phyloP scores from a whole-genome alignment of 164 flowering plant genomes.

The Malania oleifera region DNA sequence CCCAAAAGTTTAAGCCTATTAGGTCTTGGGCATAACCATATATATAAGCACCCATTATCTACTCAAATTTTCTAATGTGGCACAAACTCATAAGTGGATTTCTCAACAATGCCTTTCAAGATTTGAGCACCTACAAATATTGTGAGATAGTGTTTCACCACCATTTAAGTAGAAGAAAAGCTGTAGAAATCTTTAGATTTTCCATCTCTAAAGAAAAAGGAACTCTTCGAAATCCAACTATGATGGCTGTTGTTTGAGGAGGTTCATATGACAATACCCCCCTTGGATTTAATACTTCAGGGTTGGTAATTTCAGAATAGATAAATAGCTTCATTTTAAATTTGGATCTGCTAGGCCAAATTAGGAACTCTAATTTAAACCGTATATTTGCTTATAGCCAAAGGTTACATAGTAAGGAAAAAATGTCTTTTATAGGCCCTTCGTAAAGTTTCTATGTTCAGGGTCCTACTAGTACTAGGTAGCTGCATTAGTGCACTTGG shows the following conservation, averaged over 20 bases:
- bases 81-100: too few relatives aligned
- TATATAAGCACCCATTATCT: too few relatives aligned
- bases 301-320: slow-evolving; percentile 77
- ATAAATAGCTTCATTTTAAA: slow-evolving; percentile 80
- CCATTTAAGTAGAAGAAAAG: slow-evolving; percentile 68
- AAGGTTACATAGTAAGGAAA: slow-evolving; percentile 92
- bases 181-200: slow-evolving; percentile 42
- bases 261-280: slow-evolving; percentile 93
- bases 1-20: too few relatives aligned
- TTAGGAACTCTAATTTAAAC: slow-evolving; percentile 89
- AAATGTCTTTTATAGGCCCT: slow-evolving; percentile 95
- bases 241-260: slow-evolving; percentile 95
- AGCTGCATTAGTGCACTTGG: too few relatives aligned
- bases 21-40: too few relatives aligned
- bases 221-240: slow-evolving; percentile 79
- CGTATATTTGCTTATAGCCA: slow-evolving; percentile 98
- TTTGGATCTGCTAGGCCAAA: slow-evolving; percentile 92
- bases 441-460: slow-evolving; percentile 88
- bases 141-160: slow-evolving; percentile 88
- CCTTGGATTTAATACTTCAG: slow-evolving; percentile 47
- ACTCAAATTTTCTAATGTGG: too few relatives aligned
- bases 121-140: slow-evolving; percentile 88
- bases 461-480: too few relatives aligned
- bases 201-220: slow-evolving; percentile 71
- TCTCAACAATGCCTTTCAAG: slow-evolving; percentile 96